These are phyloP conservation scores for Periconia sp. DNA, from an alignment of 2,329 filamentous ascomycete genomes.

Conservation along the genomic window DNA sequence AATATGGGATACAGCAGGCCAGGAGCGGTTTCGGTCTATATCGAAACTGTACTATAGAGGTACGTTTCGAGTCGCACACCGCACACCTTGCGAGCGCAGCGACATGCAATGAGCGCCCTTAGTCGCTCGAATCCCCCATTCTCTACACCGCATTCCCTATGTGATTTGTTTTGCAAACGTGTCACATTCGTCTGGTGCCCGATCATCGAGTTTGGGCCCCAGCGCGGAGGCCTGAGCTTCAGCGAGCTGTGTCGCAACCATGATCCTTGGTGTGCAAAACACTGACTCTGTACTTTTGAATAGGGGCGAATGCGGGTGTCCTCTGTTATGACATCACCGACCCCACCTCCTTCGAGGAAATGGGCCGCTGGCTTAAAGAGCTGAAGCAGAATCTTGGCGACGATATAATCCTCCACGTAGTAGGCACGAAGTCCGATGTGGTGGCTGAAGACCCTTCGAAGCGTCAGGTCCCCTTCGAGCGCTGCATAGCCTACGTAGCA, in stretches of 20 bases:
- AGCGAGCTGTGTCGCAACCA: neutral
- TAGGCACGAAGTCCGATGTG: conserved; percentile 80
- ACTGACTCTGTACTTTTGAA: conserved; percentile 9
- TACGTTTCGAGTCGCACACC: conserved; percentile 24
- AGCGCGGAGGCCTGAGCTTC: conserved; percentile 8
- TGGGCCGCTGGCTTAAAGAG: conserved; percentile 90
- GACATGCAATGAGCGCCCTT: neutral
- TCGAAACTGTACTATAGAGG: conserved; percentile 90
- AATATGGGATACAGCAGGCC: conserved; percentile 95
- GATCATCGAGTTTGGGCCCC: conserved; percentile 6
- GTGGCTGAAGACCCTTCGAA: conserved; percentile 80
- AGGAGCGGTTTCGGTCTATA: conserved; percentile 94
- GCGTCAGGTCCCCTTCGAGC: conserved; percentile 89
- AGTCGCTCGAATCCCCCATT: too few relatives aligned
- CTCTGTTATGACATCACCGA: conserved; percentile 95
- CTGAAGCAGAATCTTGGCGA: conserved; percentile 76
- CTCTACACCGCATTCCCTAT: neutral
- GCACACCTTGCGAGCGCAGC: neutral
- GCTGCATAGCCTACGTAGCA: conserved; percentile 93
- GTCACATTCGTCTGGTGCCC: conserved; percentile 10
- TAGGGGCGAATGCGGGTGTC: conserved; percentile 88
- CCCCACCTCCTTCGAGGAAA: conserved; percentile 83
- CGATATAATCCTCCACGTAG: conserved; percentile 89
- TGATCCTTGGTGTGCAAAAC: neutral
- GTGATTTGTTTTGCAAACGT: conserved; percentile 6